These are phyloP conservation scores for Pseudopyrenochaeta lycopersici DNA, from an alignment of 2,329 filamentous ascomycete species.

Conservation along the genomic window DNA sequence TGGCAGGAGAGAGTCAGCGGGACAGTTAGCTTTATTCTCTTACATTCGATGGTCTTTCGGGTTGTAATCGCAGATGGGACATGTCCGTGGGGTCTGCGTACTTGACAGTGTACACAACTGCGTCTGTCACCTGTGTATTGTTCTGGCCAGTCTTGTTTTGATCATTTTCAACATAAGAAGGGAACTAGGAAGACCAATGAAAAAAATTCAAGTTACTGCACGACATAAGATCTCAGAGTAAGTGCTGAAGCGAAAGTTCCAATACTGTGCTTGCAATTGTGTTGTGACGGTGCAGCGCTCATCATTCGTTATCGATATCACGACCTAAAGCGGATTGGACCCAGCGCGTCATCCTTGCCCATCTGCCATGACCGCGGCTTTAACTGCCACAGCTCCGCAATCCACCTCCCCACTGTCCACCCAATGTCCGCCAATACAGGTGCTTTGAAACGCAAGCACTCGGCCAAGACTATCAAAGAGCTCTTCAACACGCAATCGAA, in stretches of 20 bases:
- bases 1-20: too few species aligned
- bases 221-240: too few species aligned
- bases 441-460: conserved; percentile 49
- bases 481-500: conserved; percentile 48
- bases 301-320: conserved; percentile 18
- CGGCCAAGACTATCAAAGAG: conserved; percentile 45
- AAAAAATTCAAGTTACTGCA: too few species aligned
- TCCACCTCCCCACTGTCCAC: conserved; percentile 15
- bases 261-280: not conserved
- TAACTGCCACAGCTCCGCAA: conserved; percentile 24
- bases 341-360: conserved; percentile 39
- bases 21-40: too few species aligned
- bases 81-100: too few species aligned
- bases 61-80: too few species aligned
- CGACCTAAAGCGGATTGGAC: conserved; percentile 18
- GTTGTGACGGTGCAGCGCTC: not conserved
- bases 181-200: too few species aligned
- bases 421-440: conserved; percentile 46
- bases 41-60: too few species aligned
- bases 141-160: too few species aligned
- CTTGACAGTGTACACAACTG: too few species aligned
- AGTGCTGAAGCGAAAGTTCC: not conserved
- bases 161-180: too few species aligned
- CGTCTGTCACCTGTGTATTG: too few species aligned
- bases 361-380: conserved; percentile 28